Base-by-base conservation (phyloP, 225 moss, liverwort and hornwort genomes). In the Anthoceros angustus region DNA sequence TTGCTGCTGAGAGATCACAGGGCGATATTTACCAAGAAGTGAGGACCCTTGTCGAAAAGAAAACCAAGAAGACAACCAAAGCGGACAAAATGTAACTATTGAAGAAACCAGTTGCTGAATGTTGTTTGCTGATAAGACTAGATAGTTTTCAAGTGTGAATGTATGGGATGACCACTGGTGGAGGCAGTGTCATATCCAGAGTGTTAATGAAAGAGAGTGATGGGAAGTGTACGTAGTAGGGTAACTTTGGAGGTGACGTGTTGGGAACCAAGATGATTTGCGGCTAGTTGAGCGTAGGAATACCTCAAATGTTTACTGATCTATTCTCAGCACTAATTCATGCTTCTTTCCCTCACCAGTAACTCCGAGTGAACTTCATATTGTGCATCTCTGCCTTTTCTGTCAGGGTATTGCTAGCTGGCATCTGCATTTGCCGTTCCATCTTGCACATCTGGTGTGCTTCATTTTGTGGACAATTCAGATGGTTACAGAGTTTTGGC, bases 41-140 rank as follows among this genome's bases (percentile, higher is more conserved):
- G n/a, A 55, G 18, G 55, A 23, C 55, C 23, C 12, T 55, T 55
- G 55, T 55, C 16, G 55, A 55, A 55, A 55, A 55, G 55, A 55
- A 55, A 55, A 55, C 55, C 55, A 55, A 55, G 55, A 55, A 55
- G 55, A 23, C 55, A 55, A 55, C 55, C 18, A 55, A 55, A 55
- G 8, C 55, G 55, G 55, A 55, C 55, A 55, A 55, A 55, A 55
- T 55, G 55, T 55, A 55, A 55, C 55, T 55, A 55, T 23, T 55
- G 55, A 55, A 55, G 55, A 55, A 55, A 55, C 55, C 55, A 55
- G 23, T 55, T 23, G 55, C 14, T 9, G 23, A 55, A 15, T 15
- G 18, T 23, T 55, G 55, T 55, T 20, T 55, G 8, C 55, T 20
- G 23, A 23, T 18, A 23, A 18, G 14, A 23, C 14, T 55, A 55